Evolutionary conservation across 495 filamentous ascomycete species (phyloP).

Genomic region (Oleoguttula mirabilis): DNA sequence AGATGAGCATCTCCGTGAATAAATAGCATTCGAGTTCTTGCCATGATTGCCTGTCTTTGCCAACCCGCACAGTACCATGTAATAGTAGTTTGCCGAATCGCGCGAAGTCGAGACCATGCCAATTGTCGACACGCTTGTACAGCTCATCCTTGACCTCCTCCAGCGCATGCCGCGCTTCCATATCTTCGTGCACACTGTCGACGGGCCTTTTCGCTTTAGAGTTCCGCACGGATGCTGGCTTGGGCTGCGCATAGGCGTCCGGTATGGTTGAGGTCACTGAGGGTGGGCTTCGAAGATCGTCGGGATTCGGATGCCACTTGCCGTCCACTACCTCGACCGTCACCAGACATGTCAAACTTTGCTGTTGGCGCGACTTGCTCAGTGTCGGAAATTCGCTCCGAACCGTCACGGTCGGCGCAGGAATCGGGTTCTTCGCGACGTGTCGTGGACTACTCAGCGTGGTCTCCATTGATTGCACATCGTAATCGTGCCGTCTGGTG

Average conservation of each 20-base stretch:
- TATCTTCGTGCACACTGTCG: conserved; percentile 35
- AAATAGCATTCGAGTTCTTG: conserved; percentile 97
- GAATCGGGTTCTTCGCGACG: conserved; percentile 77
- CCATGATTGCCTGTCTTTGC: conserved; percentile 95
- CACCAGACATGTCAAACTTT: conserved; percentile 85
- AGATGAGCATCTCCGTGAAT: conserved; percentile 98
- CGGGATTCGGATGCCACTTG: conserved; percentile 78
- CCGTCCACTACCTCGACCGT: conserved; percentile 90
- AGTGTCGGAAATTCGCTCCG: conserved; percentile 95
- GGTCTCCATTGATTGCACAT: conserved; percentile 92
- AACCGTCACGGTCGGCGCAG: conserved; percentile 77
- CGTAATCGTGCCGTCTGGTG: conserved; percentile 74
- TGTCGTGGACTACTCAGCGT: conserved; percentile 63
- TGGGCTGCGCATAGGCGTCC: conserved; percentile 8
- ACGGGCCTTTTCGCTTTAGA: conserved; percentile 18
- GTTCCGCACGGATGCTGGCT: neutral
- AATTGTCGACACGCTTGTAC: conserved; percentile 81
- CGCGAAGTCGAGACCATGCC: conserved; percentile 94
- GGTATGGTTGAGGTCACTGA: conserved; percentile 36
- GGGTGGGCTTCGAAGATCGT: conserved; percentile 59
- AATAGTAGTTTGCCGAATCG: conserved; percentile 85
- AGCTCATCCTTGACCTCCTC: conserved; percentile 81
- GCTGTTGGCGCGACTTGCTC: conserved; percentile 82
- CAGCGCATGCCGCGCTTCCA: conserved; percentile 60
- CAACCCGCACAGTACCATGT: conserved; percentile 83